Evolutionary conservation across 768 basidiomycete species (phyloP), one percentile per base, ranked within the genome.

Genomic region (Wakefieldia striispora): DNA sequence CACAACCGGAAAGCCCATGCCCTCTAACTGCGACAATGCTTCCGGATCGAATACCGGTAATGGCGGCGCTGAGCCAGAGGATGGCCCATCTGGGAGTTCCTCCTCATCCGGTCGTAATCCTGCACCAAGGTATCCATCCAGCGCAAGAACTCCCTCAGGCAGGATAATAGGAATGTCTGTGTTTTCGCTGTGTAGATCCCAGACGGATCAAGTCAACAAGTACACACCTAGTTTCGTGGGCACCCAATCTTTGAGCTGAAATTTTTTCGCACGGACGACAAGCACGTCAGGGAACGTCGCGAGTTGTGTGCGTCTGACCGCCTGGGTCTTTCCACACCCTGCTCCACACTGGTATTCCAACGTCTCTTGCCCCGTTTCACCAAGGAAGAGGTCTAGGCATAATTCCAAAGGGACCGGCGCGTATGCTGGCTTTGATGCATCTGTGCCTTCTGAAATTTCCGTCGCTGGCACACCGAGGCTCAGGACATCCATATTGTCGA

Each of bases 231-330:
- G 76, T 70, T 99, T 99, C 3, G 86, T 79, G 0, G 97, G 97
- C 1, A 99, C 91, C 97, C 97, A 98, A 57, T 93, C 92, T 36
- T 93, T 86, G 4, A 95, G 79, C 67, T 94, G 90, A 73, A 97
- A 97, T 60, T 95, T 95, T 63, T 89, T 91, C 37, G 92, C 86
- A 55, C 97, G 95, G 1, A 99, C 68, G 8, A 95, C 84, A 0
- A 98, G 77, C 1, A 92, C 82, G 11, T 93, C 79, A 0, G 97
- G 97, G 75, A 95, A 91, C 1, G 89, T 87, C 0, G 88, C 80
- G 58, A 98, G 89, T 26, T 78, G 80, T 14, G 80, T 77, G 51
- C 83, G 84, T 65, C 91, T 93, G 57, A 52, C 59, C 0, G 91
- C 95, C 6, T 72, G 65, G 0, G 90, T 90, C 39, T 74, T 79